These are phyloP conservation scores for Boeremia exigua DNA, from an alignment of 2,329 filamentous ascomycete species.

Conservation along the genomic window DNA sequence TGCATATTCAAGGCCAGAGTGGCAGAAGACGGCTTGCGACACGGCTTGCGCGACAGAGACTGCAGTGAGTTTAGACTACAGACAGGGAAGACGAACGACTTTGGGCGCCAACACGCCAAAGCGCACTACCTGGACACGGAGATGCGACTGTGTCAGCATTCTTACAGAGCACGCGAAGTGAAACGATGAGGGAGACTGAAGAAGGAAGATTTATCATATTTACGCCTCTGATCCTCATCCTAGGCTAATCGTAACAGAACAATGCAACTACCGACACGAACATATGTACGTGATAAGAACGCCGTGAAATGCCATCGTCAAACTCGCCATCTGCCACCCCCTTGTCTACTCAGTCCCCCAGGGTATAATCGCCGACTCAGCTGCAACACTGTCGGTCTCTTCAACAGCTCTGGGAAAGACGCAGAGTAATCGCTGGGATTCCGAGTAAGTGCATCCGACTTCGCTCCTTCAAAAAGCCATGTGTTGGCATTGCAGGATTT, in stretches of 20 bases:
- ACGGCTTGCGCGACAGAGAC: too few species aligned
- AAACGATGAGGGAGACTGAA: too few species aligned
- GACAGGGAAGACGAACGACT: too few species aligned
- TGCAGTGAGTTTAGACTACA: too few species aligned
- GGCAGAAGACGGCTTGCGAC: not conserved
- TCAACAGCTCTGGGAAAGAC: too few species aligned
- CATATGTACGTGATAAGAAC: conserved; percentile 24
- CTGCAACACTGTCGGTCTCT: not conserved
- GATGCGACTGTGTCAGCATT: too few species aligned
- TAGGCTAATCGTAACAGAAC: not conserved
- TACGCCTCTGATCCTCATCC: not conserved
- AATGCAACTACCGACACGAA: not conserved
- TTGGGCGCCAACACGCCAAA: too few species aligned
- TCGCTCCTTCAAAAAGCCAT: too few species aligned
- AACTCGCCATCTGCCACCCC: conserved; percentile 8
- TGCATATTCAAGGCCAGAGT: not conserved
- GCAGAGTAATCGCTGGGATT: too few species aligned
- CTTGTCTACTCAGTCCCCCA: conserved; percentile 17
- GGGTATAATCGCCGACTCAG: conserved; percentile 5
- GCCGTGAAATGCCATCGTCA: conserved; percentile 37
- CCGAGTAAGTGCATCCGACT: too few species aligned
- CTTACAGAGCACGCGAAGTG: too few species aligned
- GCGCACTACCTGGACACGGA: too few species aligned
- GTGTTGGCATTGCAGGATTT: not conserved
- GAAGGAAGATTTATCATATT: not conserved